Base-by-base conservation (phyloP, 2,329 filamentous ascomycete genomes). In the Cryphonectria parasitica region DNA sequence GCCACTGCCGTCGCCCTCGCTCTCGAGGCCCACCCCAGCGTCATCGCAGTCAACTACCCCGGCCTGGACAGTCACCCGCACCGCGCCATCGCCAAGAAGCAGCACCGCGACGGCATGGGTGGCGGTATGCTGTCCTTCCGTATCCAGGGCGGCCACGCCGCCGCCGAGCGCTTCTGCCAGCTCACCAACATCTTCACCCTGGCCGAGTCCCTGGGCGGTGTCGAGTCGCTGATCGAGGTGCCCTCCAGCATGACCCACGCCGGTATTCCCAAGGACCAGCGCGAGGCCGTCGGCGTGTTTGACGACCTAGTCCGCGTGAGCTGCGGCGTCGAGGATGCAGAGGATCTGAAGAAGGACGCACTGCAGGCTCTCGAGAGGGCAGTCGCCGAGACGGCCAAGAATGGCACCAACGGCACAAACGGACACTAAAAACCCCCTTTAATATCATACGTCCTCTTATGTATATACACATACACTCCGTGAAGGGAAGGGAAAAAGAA, bases 51-150 rank as follows among this genome's bases (percentile, higher is more conserved):
- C 81, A 97, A 98, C 86, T 99, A 99, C 83, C 96, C 96, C 0
- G 96, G 96, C 39, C 87, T 98, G 7, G 87, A 91, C 74, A 95
- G 93, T 13, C 95, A 98, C 83, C 91, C 92, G 8, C 94, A 98
- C 79, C 91, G 94, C 76, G 86, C 87, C 74, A 94, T 99, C 76
- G 94, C 95, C 28, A 80, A 91, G 77, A 94, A 93, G 83, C 96
- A 99, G 84, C 96, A 99, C 84, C 92, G 96, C 75, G 88, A 97
- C 76, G 96, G 92, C 73, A 91, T 98, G 88, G 96, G 96, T 72
- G 96, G 96, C 75, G 96, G 96, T 73, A 99, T 99, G 96, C 89
- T 99, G 60, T 95, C 92, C 71, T 99, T 99, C 90, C 92, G 96
- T 75, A 93, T 99, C 81, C 89, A 89, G 74, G 96, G 95, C 69